A percentile compares a stretch with the other conserved stretches of the same genome.
Evolutionary conservation across 2,329 filamentous ascomycete genomes (phyloP).

Genomic region (Fusarium caatingaense): DNA sequence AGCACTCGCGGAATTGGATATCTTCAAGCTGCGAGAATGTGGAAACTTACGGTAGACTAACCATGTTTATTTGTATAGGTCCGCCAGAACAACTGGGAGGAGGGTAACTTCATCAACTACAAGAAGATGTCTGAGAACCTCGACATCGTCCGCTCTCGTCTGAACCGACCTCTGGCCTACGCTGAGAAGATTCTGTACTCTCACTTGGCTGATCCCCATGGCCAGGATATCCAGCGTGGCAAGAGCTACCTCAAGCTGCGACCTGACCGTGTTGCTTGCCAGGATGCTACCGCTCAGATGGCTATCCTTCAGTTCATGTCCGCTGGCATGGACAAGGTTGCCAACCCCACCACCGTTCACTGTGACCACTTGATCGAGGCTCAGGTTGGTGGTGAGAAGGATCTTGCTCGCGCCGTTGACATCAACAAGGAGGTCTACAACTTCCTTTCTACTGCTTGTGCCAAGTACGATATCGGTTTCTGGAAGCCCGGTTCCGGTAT

Average conservation of each 20-base stretch:
- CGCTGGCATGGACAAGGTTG: constrained; percentile 93
- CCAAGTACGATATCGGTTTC: constrained; percentile 99
- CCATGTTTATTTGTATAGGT: constrained; percentile 60
- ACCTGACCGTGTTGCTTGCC: constrained; percentile 97
- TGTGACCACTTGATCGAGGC: constrained; percentile 99
- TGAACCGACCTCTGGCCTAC: constrained; percentile 93
- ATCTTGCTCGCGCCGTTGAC: constrained; percentile 87
- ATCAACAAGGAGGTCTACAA: constrained; percentile 99
- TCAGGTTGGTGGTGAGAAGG: constrained; percentile 91
- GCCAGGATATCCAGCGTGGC: constrained; percentile 95
- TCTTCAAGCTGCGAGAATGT: not conserved
- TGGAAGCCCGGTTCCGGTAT: constrained; percentile 99
- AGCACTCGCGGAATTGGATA: not conserved
- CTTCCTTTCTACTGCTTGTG: constrained; percentile 92
- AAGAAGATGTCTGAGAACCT: constrained; percentile 99
- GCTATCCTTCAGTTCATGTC: constrained; percentile 99
- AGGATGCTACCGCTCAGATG: constrained; percentile 99
- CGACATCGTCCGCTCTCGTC: constrained; percentile 84
- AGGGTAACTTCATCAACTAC: constrained; percentile 98
- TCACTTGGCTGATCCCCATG: constrained; percentile 95
- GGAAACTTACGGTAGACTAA: constrained; percentile 30
- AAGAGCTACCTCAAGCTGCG: constrained; percentile 96
- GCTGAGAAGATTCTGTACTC: constrained; percentile 99
- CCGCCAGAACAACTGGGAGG: constrained; percentile 96
- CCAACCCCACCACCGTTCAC: constrained; percentile 95